Base-by-base conservation (phyloP, 2,329 filamentous ascomycete genomes). In the Trichophyton equinum region DNA sequence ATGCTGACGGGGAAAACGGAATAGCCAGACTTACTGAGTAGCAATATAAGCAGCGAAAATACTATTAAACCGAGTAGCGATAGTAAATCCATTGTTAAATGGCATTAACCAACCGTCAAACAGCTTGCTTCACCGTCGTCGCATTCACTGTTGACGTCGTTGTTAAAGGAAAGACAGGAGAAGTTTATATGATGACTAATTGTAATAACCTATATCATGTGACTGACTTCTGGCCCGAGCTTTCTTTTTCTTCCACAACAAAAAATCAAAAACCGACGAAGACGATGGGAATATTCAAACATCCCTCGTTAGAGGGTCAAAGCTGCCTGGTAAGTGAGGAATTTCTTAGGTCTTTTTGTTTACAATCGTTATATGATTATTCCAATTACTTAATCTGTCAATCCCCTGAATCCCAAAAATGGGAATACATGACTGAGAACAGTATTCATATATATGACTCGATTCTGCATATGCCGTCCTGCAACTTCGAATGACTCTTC, bases 311-410 rank as follows among this genome's bases (percentile, higher is more conserved):
- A n/a, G 51, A 55, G 51, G 30, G 27, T 36, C n/a, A 55, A 15
- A 36, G 33, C 30, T 36, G 27, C 51, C 33, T 65, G 46, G 58
- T 59, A 67, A 66, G 73, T 73, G 69, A 69, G 70, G 70, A 69
- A 57, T 15, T n/a, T 27, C 13, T 20, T 13, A 27, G 33, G 11
- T 13, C 6, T 51, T 20, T 57, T 40, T 47, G 2, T 63, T 44
- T 18, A 18, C 9, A 30, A 15, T 36, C 9, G 44, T 38, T 70
- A 74, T 72, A 88, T 87, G 85, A 88, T 85, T 83, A 84, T 59
- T 76, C 79, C 71, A 76, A 77, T 77, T 75, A 74, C 75, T 47
- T 78, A 84, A 88, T 89, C 86, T 89, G 86, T 89, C 86, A 89
- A 89, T 89, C 86, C 84, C 80, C 86, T 87, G 85, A 89, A 77